phyloP scores from a whole-genome alignment of 257 asterid genomes.

The Nicotiana paniculata region DNA sequence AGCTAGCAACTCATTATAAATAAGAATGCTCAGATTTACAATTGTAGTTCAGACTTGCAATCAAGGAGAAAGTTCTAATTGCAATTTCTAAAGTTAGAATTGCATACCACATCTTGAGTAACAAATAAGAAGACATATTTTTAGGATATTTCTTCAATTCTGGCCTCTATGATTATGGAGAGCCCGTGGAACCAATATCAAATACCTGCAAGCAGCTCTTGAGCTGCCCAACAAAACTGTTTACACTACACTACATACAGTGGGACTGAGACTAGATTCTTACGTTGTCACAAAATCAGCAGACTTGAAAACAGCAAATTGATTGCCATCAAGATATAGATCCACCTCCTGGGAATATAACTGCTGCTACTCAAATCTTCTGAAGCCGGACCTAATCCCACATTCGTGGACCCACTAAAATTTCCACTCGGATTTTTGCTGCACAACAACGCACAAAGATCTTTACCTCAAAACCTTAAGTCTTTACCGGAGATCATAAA shows the following conservation, averaged over 20 bases:
- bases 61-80: neutral
- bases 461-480: neutral
- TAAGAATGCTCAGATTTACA: neutral
- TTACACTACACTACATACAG: slow-evolving; percentile 1
- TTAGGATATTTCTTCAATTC: neutral
- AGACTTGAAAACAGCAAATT: slow-evolving; percentile 19
- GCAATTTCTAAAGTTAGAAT: neutral
- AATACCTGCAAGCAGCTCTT: neutral
- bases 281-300: slow-evolving; percentile 19
- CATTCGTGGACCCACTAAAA: slow-evolving; percentile 26
- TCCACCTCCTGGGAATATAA: slow-evolving; percentile 11
- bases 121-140: neutral
- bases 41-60: neutral
- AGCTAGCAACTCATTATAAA: neutral
- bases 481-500: neutral
- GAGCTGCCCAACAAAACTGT: neutral
- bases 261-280: neutral
- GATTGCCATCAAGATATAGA: slow-evolving; percentile 11
- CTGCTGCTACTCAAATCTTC: slow-evolving; percentile 31
- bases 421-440: slow-evolving; percentile 25
- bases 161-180: neutral
- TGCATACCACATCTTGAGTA: neutral
- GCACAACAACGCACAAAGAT: slow-evolving; percentile 7
- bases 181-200: neutral
- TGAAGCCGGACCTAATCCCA: slow-evolving; percentile 18